Conservation (phyloP, 768 basidiomycete genomes). For the Leucogyrophana mollusca region DNA sequence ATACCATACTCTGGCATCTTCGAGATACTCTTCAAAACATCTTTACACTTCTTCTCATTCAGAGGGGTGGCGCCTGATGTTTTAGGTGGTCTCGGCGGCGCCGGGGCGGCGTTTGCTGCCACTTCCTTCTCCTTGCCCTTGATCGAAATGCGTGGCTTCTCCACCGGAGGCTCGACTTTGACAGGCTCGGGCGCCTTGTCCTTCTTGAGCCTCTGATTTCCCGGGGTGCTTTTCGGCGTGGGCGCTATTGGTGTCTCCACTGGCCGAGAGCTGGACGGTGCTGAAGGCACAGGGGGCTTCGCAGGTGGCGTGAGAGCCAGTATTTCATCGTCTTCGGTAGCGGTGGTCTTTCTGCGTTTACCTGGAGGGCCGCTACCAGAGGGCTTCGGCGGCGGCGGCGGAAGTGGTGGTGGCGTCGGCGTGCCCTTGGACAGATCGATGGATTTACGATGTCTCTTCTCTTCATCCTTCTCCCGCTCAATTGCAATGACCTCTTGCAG, state of each 20-base stretch:
- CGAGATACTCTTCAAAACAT: conserved; percentile 57
- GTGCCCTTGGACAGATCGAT: conserved; percentile 40
- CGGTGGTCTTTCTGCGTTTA: conserved; percentile 57
- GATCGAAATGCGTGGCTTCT: conserved; percentile 39
- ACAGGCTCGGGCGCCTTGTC: conserved; percentile 37
- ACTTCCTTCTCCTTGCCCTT: conserved; percentile 80
- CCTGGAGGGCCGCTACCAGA: conserved; percentile 36
- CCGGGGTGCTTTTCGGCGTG: conserved; percentile 22
- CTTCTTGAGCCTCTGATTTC: conserved; percentile 40
- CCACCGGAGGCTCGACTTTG: conserved; percentile 15
- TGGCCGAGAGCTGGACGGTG: conserved; percentile 38
- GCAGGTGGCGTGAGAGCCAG: conserved; percentile 59
- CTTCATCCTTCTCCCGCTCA: conserved; percentile 63
- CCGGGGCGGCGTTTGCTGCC: conserved; percentile 25
- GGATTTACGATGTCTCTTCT: conserved; percentile 43
- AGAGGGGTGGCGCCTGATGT: conserved; percentile 48
- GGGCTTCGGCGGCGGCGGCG: conserved; percentile 33
- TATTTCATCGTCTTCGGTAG: conserved; percentile 60
- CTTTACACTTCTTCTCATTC: conserved; percentile 83
- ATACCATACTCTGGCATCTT: conserved; percentile 68
- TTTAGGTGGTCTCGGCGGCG: conserved; percentile 38
- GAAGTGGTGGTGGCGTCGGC: background rate
- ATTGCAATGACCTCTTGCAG: conserved; percentile 82
- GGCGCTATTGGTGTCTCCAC: conserved; percentile 26
- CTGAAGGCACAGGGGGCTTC: conserved; percentile 25